phyloP scores from a whole-genome alignment of 176 grass and related monocot genomes.

The Secale cereale region DNA sequence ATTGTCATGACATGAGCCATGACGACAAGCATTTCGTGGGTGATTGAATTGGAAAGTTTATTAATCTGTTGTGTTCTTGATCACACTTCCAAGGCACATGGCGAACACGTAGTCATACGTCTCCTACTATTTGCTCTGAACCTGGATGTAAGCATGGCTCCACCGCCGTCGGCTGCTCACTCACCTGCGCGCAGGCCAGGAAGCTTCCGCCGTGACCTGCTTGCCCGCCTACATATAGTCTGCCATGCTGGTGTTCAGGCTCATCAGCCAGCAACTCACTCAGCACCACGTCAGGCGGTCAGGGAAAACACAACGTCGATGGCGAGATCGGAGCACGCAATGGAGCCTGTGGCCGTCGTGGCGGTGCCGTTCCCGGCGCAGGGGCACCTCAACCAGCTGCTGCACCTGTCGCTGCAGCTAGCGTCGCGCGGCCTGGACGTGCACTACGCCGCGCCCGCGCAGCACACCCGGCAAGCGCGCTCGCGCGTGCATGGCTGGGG shows the following conservation, averaged over 20 bases:
- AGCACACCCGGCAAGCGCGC: constrained; percentile 33
- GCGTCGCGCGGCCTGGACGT: constrained; percentile 24
- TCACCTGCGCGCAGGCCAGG: too few species aligned
- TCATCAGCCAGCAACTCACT: neutral
- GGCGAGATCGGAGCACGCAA: neutral
- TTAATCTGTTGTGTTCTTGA: too few species aligned
- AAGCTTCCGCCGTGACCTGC: neutral
- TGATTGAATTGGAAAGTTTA: too few species aligned
- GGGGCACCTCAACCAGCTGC: constrained; percentile 70
- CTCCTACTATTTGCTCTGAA: too few species aligned
- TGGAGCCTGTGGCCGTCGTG: constrained; percentile 30
- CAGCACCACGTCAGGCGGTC: neutral
- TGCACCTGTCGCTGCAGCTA: constrained; percentile 56
- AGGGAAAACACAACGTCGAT: neutral
- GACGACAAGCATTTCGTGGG: too few species aligned
- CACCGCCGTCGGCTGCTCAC: too few species aligned
- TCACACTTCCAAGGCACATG: too few species aligned
- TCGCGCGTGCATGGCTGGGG: constrained; percentile 21
- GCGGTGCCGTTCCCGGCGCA: constrained; percentile 47
- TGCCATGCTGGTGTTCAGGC: neutral
- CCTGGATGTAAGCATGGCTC: too few species aligned
- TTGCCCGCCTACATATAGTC: neutral
- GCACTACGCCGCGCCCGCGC: constrained; percentile 50
- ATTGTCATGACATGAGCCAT: too few species aligned
- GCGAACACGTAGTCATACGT: too few species aligned